A percentile compares a stretch with the other conserved stretches of the same genome.
Conservation (phyloP, 768 basidiomycete species). For the Strobilomyces confusus region DNA sequence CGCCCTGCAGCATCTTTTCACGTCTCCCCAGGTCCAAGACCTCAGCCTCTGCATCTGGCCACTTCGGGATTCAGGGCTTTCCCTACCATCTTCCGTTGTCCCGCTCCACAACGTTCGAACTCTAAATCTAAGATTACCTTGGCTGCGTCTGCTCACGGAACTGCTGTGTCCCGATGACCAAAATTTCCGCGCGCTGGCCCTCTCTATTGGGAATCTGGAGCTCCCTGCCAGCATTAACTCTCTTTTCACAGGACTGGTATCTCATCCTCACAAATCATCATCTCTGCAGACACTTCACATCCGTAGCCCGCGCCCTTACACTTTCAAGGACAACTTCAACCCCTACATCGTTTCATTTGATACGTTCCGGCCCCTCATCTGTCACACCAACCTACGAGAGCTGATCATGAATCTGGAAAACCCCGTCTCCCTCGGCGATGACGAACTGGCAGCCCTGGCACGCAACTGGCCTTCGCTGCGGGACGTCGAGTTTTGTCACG, state of each 20-base stretch:
- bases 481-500: background rate
- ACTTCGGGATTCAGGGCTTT: background rate
- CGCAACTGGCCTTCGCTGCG: background rate
- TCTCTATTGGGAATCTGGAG: background rate
- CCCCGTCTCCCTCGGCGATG: background rate
- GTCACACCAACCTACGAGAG: background rate
- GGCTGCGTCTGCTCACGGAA: background rate
- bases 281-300: background rate
- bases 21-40: background rate
- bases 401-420: background rate
- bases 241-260: background rate
- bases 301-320: accelerated
- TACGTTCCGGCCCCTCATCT: background rate
- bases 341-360: background rate
- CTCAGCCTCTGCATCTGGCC: background rate
- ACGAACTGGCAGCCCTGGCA: background rate
- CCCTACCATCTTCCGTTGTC: background rate
- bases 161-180: background rate
- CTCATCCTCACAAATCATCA: background rate
- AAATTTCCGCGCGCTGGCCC: background rate
- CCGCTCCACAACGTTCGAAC: background rate
- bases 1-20: background rate
- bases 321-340: too few relatives aligned
- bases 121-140: background rate
- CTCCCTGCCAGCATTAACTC: background rate